Percentiles rank a stretch among this genome's conserved stretches.
phyloP scores from a whole-genome alignment of 192 early-diverging fungal species.

The Umbelopsis sp. region DNA sequence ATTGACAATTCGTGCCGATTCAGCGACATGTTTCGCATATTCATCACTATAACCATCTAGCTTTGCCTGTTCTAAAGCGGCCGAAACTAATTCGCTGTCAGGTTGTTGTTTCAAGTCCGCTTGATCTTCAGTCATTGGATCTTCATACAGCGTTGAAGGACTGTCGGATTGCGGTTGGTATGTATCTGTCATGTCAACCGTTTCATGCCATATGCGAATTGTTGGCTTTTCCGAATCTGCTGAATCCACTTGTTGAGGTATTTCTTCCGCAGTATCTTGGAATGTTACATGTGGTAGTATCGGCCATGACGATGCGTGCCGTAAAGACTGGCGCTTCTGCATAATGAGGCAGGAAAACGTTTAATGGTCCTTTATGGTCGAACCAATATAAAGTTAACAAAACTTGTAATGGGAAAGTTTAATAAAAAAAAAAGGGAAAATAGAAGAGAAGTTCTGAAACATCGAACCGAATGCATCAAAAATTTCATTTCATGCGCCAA shows the following conservation, averaged over 20 bases:
- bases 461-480: background rate
- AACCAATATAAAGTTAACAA: background rate
- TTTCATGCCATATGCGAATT: background rate
- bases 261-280: background rate
- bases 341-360: background rate
- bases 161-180: background rate
- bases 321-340: conserved; percentile 4
- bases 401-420: background rate
- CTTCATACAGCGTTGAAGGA: background rate
- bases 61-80: background rate
- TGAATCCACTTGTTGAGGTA: background rate
- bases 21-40: conserved; percentile 4
- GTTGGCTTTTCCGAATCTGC: background rate
- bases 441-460: background rate
- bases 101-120: background rate
- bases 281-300: background rate
- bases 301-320: conserved; percentile 13
- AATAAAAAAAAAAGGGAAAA: background rate
- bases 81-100: background rate
- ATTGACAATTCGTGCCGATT: conserved; percentile 10
- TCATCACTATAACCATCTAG: conserved; percentile 4
- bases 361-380: background rate
- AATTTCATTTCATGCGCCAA: background rate
- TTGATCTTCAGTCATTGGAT: background rate
- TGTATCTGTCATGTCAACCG: background rate